Conservation (phyloP, 441 rosid species). For the Populus tomentosa region DNA sequence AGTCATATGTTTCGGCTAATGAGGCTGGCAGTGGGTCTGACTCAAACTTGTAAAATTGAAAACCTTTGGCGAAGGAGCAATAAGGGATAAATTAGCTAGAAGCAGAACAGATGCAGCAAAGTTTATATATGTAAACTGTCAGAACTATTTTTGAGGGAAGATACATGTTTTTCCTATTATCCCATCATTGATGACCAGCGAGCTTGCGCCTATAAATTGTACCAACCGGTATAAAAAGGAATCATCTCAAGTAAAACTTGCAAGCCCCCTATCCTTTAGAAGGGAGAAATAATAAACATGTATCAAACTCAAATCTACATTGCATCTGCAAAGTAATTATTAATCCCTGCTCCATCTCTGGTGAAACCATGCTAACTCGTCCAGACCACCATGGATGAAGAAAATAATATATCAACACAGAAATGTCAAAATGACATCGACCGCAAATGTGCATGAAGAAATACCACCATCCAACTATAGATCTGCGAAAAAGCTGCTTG, state of each 20-base stretch:
- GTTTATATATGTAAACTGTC: neutral
- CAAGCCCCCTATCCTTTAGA: neutral
- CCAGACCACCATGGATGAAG: neutral
- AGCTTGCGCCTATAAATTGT: neutral
- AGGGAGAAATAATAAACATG: neutral
- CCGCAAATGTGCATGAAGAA: neutral
- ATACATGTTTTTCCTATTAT: neutral
- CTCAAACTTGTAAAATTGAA: neutral
- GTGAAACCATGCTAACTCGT: neutral
- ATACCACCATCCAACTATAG: conserved; percentile 29
- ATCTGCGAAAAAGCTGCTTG: conserved; percentile 56
- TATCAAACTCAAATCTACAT: neutral
- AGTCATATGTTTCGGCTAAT: neutral
- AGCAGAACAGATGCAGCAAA: neutral
- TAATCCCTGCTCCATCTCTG: neutral
- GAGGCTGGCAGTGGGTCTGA: neutral
- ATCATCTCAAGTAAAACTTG: neutral
- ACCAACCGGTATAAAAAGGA: neutral
- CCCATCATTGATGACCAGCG: neutral
- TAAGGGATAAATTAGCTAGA: neutral
- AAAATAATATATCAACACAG: too few relatives aligned
- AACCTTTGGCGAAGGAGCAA: neutral
- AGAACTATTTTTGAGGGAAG: neutral
- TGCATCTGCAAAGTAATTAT: neutral
- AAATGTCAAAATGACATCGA: neutral